These are phyloP conservation scores for Trametes coccinea DNA, from an alignment of 768 basidiomycete species.

Conservation along the genomic window DNA sequence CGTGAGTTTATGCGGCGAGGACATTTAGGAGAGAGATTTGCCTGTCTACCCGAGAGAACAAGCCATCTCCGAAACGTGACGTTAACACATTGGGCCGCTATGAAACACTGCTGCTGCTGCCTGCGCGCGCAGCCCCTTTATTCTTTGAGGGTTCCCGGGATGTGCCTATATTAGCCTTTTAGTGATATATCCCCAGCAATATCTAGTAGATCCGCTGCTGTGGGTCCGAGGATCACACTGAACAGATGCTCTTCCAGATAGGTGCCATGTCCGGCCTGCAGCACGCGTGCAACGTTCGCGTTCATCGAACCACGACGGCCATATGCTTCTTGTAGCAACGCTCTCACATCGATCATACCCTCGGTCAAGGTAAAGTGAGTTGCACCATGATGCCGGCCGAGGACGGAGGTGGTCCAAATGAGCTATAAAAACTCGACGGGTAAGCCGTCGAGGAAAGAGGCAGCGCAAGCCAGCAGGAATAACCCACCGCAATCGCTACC, in stretches of 20 bases:
- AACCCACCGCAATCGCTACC: background rate
- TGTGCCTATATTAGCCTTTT: conserved; percentile 21
- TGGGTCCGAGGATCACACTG: background rate
- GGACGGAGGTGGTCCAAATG: background rate
- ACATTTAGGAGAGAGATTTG: background rate
- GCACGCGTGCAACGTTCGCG: background rate
- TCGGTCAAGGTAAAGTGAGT: conserved; percentile 14
- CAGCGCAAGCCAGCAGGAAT: background rate
- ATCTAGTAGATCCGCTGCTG: background rate
- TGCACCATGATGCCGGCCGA: conserved; percentile 4
- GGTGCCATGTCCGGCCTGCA: background rate
- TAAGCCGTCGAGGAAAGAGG: background rate
- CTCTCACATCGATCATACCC: conserved; percentile 18
- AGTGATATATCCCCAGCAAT: background rate
- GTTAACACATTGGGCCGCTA: background rate
- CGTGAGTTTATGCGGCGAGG: background rate
- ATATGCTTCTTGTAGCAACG: conserved; percentile 13
- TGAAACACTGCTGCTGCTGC: background rate
- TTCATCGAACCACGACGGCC: conserved; percentile 8
- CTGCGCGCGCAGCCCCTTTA: background rate
- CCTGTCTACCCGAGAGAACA: conserved; percentile 6
- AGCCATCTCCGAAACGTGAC: background rate
- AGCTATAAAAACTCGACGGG: conserved; percentile 10
- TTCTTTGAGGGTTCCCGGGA: conserved; percentile 3
- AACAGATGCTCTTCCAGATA: conserved; percentile 8